Conservation (phyloP, 768 basidiomycete species). For the Leucocoprinus birnbaumii region DNA sequence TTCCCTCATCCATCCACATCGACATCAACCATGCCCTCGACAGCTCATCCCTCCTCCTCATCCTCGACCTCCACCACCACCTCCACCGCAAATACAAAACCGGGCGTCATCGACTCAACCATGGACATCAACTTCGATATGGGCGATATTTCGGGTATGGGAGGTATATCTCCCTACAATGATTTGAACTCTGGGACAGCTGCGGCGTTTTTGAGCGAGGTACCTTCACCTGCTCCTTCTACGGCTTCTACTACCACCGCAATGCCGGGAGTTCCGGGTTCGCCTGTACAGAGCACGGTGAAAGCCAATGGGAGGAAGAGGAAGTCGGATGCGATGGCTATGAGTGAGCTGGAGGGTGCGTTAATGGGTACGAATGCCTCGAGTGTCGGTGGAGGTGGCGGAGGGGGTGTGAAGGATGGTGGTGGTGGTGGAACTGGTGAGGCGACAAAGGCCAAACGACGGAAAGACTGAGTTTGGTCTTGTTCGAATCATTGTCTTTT, state of each 20-base stretch:
- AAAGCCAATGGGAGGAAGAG: slow-evolving; percentile 21
- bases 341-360: slow-evolving; percentile 19
- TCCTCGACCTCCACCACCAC: background rate
- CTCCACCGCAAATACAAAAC: background rate
- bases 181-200: slow-evolving; percentile 12
- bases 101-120: slow-evolving; percentile 11
- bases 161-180: background rate
- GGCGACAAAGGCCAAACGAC: background rate
- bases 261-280: slow-evolving; percentile 8
- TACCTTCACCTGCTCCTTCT: slow-evolving; percentile 19
- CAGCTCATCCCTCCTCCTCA: background rate
- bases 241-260: background rate
- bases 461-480: background rate
- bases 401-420: background rate
- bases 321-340: slow-evolving; percentile 32
- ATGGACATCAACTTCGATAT: background rate
- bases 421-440: background rate
- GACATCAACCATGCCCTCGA: too few relatives aligned
- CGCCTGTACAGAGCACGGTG: slow-evolving; percentile 23
- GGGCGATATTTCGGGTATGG: background rate
- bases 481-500: too few relatives aligned
- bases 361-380: background rate
- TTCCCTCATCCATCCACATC: slow-evolving; percentile 16
- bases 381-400: background rate
- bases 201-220: slow-evolving; percentile 27